Conservation (phyloP, 805 yeast species). For the Suhomyces xylopsoci region DNA sequence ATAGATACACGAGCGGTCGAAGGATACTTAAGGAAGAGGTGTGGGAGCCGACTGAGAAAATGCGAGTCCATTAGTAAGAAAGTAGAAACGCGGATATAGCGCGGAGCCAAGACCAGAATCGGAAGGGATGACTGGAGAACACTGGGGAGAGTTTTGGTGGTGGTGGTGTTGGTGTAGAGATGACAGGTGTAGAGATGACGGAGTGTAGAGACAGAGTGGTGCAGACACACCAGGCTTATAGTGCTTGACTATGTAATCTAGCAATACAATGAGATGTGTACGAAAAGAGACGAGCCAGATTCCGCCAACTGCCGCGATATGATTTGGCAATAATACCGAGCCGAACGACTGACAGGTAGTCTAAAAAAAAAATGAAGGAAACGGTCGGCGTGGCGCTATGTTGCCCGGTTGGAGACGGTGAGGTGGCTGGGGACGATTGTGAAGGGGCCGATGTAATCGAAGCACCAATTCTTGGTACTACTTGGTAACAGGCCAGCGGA, state of each 20-base stretch:
- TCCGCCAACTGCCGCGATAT: neutral
- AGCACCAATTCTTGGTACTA: neutral
- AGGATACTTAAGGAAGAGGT: neutral
- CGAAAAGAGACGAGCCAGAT: neutral
- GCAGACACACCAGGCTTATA: neutral
- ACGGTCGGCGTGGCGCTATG: neutral
- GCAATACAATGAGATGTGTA: neutral
- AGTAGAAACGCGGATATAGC: neutral
- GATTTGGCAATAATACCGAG: neutral
- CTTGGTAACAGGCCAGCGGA: neutral
- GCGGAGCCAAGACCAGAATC: neutral
- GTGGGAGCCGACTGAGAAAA: neutral
- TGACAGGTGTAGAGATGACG: neutral
- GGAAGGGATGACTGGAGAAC: neutral
- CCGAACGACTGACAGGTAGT: neutral
- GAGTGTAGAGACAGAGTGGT: neutral
- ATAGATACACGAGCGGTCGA: neutral
- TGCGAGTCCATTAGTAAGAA: neutral
- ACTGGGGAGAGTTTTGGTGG: neutral
- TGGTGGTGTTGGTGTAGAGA: no score
- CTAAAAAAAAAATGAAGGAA: neutral
- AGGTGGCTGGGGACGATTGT: neutral
- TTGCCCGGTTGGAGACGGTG: neutral
- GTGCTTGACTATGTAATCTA: neutral
- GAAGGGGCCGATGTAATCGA: neutral